Evolutionary conservation across 192 early-diverging fungal species (phyloP).

Genomic region (Fimicolochytrium jonesii): DNA sequence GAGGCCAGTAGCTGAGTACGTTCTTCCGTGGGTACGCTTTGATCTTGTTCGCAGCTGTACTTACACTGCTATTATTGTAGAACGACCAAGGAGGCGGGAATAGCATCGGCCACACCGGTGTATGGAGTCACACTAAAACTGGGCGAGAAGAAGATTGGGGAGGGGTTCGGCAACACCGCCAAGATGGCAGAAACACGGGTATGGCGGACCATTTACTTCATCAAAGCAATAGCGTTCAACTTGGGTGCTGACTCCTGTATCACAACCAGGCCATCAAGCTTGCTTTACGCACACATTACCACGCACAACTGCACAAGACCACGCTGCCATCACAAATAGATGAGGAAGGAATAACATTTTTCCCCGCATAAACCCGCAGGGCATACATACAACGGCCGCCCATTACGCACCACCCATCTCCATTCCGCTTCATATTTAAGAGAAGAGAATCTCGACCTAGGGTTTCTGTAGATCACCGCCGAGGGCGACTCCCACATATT

Average conservation of each 20-base stretch:
- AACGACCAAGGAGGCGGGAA: too few relatives aligned
- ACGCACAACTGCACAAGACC: slow-evolving; percentile 67
- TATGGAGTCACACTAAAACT: too few relatives aligned
- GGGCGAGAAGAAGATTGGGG: slow-evolving; percentile 89
- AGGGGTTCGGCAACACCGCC: slow-evolving; percentile 52
- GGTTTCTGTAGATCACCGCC: not conserved
- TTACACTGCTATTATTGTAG: too few relatives aligned
- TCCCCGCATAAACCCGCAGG: not conserved
- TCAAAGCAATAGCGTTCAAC: too few relatives aligned
- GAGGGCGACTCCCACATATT: not conserved
- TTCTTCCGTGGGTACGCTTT: too few relatives aligned
- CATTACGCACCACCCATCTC: not conserved
- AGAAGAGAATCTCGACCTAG: too few relatives aligned
- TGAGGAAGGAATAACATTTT: slow-evolving; percentile 10
- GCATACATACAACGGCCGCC: not conserved
- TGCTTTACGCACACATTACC: slow-evolving; percentile 71
- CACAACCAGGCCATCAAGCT: slow-evolving; percentile 55
- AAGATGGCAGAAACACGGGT: slow-evolving; percentile 50
- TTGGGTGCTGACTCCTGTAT: too few relatives aligned
- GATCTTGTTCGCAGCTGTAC: too few relatives aligned
- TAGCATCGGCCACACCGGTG: too few relatives aligned
- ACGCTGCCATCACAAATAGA: slow-evolving; percentile 52
- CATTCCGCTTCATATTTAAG: not conserved
- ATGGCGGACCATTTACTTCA: too few relatives aligned
- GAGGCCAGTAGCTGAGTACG: not conserved